phyloP scores from a whole-genome alignment of 2,329 filamentous ascomycete genomes.

The Apiospora koreana region DNA sequence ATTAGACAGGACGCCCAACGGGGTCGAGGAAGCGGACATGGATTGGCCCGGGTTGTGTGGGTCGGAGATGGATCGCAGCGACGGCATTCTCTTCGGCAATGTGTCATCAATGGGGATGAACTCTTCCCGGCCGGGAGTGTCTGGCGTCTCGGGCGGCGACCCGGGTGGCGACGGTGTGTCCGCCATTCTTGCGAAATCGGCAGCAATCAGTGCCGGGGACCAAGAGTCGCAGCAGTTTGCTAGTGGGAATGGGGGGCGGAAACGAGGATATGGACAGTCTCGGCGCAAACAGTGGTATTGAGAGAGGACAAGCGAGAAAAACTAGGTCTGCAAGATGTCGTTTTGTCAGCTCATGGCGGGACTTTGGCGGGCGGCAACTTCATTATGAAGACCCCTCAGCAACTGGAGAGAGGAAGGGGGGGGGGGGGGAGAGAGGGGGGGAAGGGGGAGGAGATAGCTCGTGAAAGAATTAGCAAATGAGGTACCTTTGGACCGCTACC shows the following conservation, averaged over 20 bases:
- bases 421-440: neutral
- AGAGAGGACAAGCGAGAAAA: neutral
- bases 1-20: slow-evolving; percentile 73
- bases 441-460: neutral
- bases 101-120: slow-evolving; percentile 10
- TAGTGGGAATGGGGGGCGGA: neutral
- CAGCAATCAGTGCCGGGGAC: neutral
- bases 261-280: neutral
- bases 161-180: slow-evolving; percentile 7
- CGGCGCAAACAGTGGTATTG: slow-evolving; percentile 3
- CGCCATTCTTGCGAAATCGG: slow-evolving; percentile 5
- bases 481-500: neutral
- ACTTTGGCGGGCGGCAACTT: neutral
- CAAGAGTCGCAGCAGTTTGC: neutral
- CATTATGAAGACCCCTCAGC: slow-evolving; percentile 4
- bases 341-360: slow-evolving; percentile 9
- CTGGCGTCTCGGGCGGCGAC: slow-evolving; percentile 10
- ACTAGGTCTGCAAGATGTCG: neutral
- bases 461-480: slow-evolving; percentile 6
- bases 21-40: slow-evolving; percentile 84
- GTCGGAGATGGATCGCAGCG: slow-evolving; percentile 61
- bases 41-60: slow-evolving; percentile 46
- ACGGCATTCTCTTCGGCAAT: slow-evolving; percentile 52
- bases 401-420: neutral
- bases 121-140: slow-evolving; percentile 6